A percentile compares a stretch with the other conserved stretches of the same genome.
Evolutionary conservation across 768 basidiomycete genomes (phyloP).

Genomic region (Ramaria sp.): DNA sequence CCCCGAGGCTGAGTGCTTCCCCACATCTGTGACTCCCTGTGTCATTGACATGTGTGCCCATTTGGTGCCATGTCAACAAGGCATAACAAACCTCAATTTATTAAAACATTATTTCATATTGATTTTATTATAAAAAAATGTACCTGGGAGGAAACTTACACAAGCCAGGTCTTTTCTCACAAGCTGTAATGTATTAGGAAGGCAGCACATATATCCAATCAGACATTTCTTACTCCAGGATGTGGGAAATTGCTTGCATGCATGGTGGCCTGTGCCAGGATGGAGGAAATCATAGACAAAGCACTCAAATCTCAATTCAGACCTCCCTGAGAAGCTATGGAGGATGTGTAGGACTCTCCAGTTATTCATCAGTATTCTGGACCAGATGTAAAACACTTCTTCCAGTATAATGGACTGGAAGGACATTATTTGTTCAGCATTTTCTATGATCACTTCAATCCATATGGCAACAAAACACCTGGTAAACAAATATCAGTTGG

Average conservation of each 20-base stretch:
- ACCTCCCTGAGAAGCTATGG: not conserved
- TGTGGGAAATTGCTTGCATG: not conserved
- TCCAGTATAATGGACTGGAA: not conserved
- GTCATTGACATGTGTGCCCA: too few species aligned
- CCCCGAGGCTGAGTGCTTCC: too few species aligned
- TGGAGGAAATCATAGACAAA: not conserved
- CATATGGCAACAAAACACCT: not conserved
- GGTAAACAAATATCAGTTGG: not conserved
- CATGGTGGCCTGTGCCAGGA: not conserved
- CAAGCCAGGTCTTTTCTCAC: not conserved
- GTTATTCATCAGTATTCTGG: not conserved
- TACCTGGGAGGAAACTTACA: too few species aligned
- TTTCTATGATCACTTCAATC: not conserved
- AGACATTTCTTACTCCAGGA: not conserved
- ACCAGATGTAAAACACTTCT: not conserved
- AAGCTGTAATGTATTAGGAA: not conserved
- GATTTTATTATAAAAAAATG: too few species aligned
- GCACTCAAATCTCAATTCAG: not conserved
- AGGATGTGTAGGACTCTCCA: slow-evolving; percentile 4
- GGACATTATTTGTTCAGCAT: not conserved
- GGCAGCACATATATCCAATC: not conserved
- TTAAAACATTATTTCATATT: too few species aligned
- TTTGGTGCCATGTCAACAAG: too few species aligned
- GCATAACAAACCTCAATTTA: too few species aligned
- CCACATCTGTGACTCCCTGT: too few species aligned